Percentiles rank a stretch among this genome's conserved stretches.
Conservation (phyloP, 2,329 filamentous ascomycete species). For the Trichophyton rubrum region DNA sequence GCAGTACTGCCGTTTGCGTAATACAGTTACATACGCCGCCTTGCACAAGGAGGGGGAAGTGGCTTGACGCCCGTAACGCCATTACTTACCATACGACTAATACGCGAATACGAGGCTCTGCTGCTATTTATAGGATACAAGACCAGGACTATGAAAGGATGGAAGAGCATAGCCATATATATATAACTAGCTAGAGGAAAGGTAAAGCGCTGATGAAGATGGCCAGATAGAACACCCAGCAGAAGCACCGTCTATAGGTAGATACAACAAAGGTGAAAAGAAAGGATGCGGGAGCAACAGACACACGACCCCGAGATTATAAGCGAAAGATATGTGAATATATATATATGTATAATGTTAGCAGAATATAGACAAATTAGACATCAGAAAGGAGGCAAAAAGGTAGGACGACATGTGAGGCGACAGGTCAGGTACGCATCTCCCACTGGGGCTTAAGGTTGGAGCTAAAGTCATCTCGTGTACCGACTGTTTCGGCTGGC, state of each 20-base stretch:
- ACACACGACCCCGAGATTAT: neutral
- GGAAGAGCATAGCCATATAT: neutral
- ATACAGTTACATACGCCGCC: neutral
- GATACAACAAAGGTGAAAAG: neutral
- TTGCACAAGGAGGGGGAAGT: neutral
- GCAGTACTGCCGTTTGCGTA: neutral
- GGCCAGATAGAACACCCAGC: neutral
- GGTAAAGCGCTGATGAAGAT: neutral
- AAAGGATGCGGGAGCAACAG: neutral
- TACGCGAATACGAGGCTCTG: neutral
- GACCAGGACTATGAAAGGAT: conserved; percentile 5
- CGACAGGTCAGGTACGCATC: conserved; percentile 22
- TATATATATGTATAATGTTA: neutral
- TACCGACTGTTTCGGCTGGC: conserved; percentile 70
- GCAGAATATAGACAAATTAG: conserved; percentile 3
- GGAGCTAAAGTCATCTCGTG: conserved; percentile 52
- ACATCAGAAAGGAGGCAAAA: neutral
- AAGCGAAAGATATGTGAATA: neutral
- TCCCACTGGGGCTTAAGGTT: conserved; percentile 47
- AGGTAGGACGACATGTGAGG: neutral
- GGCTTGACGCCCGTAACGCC: neutral
- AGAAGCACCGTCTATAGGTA: neutral
- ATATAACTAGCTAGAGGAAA: too few species aligned
- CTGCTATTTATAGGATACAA: conserved; percentile 2
- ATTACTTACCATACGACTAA: neutral